Conservation (phyloP, 306 rosid genomes). For the Lathyrus tuberosus region DNA sequence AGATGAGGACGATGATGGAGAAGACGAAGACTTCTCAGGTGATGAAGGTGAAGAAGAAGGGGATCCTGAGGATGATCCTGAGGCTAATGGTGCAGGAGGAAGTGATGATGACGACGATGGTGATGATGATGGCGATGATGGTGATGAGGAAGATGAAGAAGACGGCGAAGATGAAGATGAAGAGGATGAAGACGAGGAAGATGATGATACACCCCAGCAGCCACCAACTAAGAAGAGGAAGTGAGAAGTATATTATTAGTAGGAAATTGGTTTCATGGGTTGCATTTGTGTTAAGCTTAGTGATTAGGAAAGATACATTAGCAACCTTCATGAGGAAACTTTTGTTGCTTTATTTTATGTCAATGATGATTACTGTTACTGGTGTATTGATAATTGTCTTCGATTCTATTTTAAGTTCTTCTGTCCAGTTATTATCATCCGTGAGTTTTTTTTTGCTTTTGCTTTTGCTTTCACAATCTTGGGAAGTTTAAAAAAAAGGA, state of each 20-base stretch:
- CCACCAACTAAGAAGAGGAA: constrained; percentile 56
- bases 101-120: constrained; percentile 55
- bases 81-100: constrained; percentile 61
- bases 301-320: constrained; percentile 45
- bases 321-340: constrained; percentile 36
- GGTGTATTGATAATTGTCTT: constrained; percentile 36
- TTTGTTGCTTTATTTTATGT: constrained; percentile 32
- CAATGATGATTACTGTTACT: constrained; percentile 30
- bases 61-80: constrained; percentile 58
- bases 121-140: constrained; percentile 41
- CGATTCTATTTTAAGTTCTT: constrained; percentile 18
- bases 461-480: constrained; percentile 13
- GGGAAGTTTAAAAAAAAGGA: background rate
- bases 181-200: constrained; percentile 42
- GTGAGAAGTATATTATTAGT: constrained; percentile 33
- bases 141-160: background rate
- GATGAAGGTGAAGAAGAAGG: constrained; percentile 56
- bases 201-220: constrained; percentile 48
- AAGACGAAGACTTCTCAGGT: constrained; percentile 51
- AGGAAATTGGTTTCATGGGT: constrained; percentile 36
- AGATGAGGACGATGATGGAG: constrained; percentile 54
- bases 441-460: constrained; percentile 8
- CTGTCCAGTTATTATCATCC: background rate
- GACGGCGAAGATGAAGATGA: constrained; percentile 6
- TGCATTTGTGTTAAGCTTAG: constrained; percentile 39